These are phyloP conservation scores for Amanita inopinata DNA, from an alignment of 768 basidiomycete genomes.

Conservation along the genomic window DNA sequence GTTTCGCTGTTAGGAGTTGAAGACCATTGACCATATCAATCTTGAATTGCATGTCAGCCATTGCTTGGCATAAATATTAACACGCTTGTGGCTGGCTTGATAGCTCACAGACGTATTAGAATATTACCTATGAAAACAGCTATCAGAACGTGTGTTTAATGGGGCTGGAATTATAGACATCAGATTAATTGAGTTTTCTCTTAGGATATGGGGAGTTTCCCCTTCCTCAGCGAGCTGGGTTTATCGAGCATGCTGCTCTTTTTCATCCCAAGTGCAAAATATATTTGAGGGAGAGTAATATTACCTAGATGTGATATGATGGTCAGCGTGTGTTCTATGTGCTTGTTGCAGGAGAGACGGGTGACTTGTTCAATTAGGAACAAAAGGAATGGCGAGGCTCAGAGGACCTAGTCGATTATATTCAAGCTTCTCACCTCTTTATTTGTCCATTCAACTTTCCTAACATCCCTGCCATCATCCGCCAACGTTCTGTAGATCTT, in stretches of 20 bases:
- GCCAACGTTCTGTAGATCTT: slow-evolving; percentile 74
- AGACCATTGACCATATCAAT: slow-evolving; percentile 87
- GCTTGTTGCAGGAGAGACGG: no score
- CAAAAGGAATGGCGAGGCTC: neutral
- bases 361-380: no score
- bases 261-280: slow-evolving; percentile 48
- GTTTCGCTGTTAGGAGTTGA: slow-evolving; percentile 89
- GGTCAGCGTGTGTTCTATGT: neutral
- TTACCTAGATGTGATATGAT: neutral
- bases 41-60: slow-evolving; percentile 30
- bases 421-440: slow-evolving; percentile 72
- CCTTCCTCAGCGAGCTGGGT: slow-evolving; percentile 96
- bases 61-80: slow-evolving; percentile 6
- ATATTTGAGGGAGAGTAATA: slow-evolving; percentile 4
- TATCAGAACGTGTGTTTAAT: neutral
- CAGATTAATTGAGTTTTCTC: slow-evolving; percentile 48
- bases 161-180: slow-evolving; percentile 13
- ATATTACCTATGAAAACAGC: slow-evolving; percentile 4
- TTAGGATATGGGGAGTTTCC: slow-evolving; percentile 80
- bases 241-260: slow-evolving; percentile 74
- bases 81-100: neutral
- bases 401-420: neutral
- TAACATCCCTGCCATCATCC: slow-evolving; percentile 79
- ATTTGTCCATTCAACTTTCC: slow-evolving; percentile 90
- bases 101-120: slow-evolving; percentile 6